phyloP scores from a whole-genome alignment of 2,329 filamentous ascomycete species.

The Hymenoscyphus linearis region DNA sequence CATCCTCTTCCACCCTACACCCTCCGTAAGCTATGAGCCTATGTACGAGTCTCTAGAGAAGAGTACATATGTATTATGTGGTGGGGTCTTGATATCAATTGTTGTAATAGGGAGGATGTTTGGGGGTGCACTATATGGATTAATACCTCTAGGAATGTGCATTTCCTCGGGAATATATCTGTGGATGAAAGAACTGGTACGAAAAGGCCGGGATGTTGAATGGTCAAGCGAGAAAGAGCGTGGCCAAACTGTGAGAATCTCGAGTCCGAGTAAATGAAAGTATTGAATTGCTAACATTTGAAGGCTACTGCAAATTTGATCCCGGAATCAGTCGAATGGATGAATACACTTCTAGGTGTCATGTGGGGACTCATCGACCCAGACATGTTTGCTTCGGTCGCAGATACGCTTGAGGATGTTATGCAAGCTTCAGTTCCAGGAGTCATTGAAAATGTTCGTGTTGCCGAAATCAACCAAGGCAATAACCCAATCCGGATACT shows the following conservation, averaged over 20 bases:
- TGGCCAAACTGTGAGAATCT: slow-evolving; percentile 61
- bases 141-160: slow-evolving; percentile 68
- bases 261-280: slow-evolving; percentile 2
- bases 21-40: slow-evolving; percentile 81
- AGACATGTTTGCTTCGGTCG: slow-evolving; percentile 84
- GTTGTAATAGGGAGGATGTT: slow-evolving; percentile 74
- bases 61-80: slow-evolving; percentile 64
- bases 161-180: slow-evolving; percentile 75
- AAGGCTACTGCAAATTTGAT: slow-evolving; percentile 80
- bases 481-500: slow-evolving; percentile 85
- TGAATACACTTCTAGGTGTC: slow-evolving; percentile 81
- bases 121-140: slow-evolving; percentile 69
- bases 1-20: slow-evolving; percentile 90
- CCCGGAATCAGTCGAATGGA: slow-evolving; percentile 91
- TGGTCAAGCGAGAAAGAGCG: slow-evolving; percentile 84
- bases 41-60: slow-evolving; percentile 76
- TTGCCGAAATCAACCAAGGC: slow-evolving; percentile 92
- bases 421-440: slow-evolving; percentile 94
- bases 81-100: slow-evolving; percentile 66
- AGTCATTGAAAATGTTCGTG: slow-evolving; percentile 88
- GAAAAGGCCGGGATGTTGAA: slow-evolving; percentile 75
- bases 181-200: slow-evolving; percentile 84
- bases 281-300: slow-evolving; percentile 2
- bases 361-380: slow-evolving; percentile 92
- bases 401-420: slow-evolving; percentile 91